Conservation (phyloP, 2,329 filamentous ascomycete genomes). For the Didymella segeticola region DNA sequence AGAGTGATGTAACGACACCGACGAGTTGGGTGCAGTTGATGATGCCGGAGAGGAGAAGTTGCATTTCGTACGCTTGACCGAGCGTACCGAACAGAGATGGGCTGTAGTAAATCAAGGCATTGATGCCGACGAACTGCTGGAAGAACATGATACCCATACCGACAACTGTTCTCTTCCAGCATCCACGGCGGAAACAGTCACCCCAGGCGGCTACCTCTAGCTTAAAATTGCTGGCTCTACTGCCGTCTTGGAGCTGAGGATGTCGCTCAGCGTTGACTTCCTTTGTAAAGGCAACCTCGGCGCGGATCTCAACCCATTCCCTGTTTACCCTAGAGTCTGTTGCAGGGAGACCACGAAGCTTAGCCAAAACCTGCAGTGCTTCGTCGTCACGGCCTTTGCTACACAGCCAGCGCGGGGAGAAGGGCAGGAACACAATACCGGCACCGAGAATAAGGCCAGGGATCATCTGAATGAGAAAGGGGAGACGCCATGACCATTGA, state of each 20-base stretch:
- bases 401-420: conserved; percentile 63
- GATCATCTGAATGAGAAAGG: conserved; percentile 56
- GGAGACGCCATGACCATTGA: conserved; percentile 55
- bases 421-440: conserved; percentile 59
- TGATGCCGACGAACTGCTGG: conserved; percentile 45
- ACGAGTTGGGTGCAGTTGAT: conserved; percentile 59
- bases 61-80: conserved; percentile 60
- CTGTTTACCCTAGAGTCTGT: conserved; percentile 59
- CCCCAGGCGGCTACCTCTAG: conserved; percentile 56
- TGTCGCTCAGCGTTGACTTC: conserved; percentile 51
- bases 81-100: conserved; percentile 67
- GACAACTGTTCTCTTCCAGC: conserved; percentile 52
- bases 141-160: conserved; percentile 54
- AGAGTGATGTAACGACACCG: conserved; percentile 51
- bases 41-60: conserved; percentile 70
- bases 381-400: conserved; percentile 55
- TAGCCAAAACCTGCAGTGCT: conserved; percentile 55
- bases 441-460: conserved; percentile 49
- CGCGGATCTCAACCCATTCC: conserved; percentile 61
- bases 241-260: conserved; percentile 41
- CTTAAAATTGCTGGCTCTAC: conserved; percentile 45
- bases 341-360: conserved; percentile 57
- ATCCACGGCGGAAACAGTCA: conserved; percentile 57
- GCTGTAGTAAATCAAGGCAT: conserved; percentile 65
- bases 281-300: conserved; percentile 62